Evolutionary conservation across 306 rosid genomes (phyloP).

Genomic region (Cucumis melo): DNA sequence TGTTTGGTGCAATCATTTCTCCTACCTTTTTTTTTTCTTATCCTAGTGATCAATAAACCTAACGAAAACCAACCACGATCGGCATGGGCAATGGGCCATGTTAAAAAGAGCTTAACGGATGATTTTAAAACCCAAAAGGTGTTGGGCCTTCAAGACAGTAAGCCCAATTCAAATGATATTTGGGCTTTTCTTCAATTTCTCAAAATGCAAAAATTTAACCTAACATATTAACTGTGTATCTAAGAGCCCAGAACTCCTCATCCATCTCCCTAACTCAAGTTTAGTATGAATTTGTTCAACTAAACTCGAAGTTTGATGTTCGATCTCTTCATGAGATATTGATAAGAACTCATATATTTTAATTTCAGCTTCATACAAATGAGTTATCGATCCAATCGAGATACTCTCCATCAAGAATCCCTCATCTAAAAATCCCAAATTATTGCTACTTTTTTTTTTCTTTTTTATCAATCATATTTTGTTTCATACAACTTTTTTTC

Average conservation of each 20-base stretch:
- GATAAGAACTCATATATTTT: not conserved
- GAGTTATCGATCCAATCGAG: not conserved
- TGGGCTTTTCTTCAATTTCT: not conserved
- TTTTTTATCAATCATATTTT: too few relatives aligned
- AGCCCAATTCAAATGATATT: not conserved
- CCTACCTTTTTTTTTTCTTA: not conserved
- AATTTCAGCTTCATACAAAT: not conserved
- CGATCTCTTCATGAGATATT: too few relatives aligned
- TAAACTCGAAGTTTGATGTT: too few relatives aligned
- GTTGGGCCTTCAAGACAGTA: not conserved
- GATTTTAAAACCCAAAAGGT: not conserved
- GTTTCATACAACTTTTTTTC: not conserved
- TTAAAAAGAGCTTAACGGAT: not conserved
- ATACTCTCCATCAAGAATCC: not conserved
- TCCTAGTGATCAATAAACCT: too few relatives aligned
- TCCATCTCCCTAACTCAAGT: too few relatives aligned
- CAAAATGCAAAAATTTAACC: too few relatives aligned
- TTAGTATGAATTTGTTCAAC: too few relatives aligned
- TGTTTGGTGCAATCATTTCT: not conserved
- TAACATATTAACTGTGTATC: not conserved
- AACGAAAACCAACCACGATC: not conserved
- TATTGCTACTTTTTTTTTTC: too few relatives aligned
- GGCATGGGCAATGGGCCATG: not conserved
- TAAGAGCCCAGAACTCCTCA: not conserved
- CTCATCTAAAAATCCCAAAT: not conserved